Base-by-base conservation (phyloP, 2,329 filamentous ascomycete species). In the Iodosphaeria phyllophila region DNA sequence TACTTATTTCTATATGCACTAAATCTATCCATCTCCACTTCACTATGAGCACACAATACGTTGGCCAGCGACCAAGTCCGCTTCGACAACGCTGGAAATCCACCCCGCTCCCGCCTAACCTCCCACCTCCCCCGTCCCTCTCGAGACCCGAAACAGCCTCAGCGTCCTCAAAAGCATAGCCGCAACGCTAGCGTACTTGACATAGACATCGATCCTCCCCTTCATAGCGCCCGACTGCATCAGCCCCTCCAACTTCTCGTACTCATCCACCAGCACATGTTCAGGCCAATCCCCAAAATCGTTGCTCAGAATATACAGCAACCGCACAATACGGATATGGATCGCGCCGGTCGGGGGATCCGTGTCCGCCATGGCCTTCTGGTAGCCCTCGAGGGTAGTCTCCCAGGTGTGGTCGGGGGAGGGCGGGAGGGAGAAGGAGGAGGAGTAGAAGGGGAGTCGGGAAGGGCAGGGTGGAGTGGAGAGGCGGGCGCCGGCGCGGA, bases 401-500 rank as follows among this genome's bases (percentile, higher is more conserved):
- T 61, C 57, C 57, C 57, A 60, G 2, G 50, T 40, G 28, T 46
- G 40, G 18, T 43, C 33, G 2, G 40, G 30, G 12, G 41, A n/a
- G n/a, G n/a, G n/a, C n/a, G n/a, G n/a, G n/a, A n/a, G n/a, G n/a
- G n/a, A n/a, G n/a, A n/a, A n/a, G n/a, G n/a, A n/a, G n/a, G n/a
- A n/a, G n/a, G n/a, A n/a, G n/a, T n/a, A n/a, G n/a, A n/a, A n/a
- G n/a, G n/a, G n/a, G n/a, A n/a, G n/a, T n/a, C n/a, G n/a, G n/a
- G n/a, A n/a, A n/a, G n/a, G n/a, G n/a, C n/a, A n/a, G n/a, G n/a
- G n/a, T n/a, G n/a, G n/a, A n/a, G n/a, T n/a, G n/a, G n/a, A 39
- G 6, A 49, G 21, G 4, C 33, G 36, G 25, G 49, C 41, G 9
- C 56, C 54, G 5, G 44, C 50, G 18, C 51, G 47, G 7, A 47